Conservation (phyloP, 768 basidiomycete genomes). For the Kwoniella bestiolae region DNA sequence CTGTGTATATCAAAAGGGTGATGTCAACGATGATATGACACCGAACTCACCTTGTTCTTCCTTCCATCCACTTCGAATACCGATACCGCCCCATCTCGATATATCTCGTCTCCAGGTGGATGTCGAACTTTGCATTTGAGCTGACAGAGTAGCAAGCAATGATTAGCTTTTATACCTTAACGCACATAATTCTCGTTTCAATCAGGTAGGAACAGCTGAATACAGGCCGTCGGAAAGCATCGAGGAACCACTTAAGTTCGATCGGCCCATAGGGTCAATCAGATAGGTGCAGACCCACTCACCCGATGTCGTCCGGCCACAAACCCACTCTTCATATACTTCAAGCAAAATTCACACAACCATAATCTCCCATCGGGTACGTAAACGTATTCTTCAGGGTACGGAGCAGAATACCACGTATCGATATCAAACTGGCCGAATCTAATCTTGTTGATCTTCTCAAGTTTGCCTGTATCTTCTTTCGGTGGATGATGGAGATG, state of each 20-base stretch:
- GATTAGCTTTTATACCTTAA: not conserved
- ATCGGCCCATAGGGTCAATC: no score
- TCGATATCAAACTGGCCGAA: slow-evolving; percentile 91
- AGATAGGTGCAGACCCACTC: no score
- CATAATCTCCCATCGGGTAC: slow-evolving; percentile 90
- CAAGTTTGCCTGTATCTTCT: slow-evolving; percentile 2
- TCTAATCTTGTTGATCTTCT: slow-evolving; percentile 77
- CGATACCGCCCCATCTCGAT: slow-evolving; percentile 82
- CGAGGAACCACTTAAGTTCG: no score
- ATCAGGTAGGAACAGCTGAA: no score
- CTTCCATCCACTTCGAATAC: slow-evolving; percentile 98
- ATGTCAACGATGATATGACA: no score
- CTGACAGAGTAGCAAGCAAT: slow-evolving; percentile 59
- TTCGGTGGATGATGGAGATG: slow-evolving; percentile 60
- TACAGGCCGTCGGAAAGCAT: no score
- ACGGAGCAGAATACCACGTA: slow-evolving; percentile 99
- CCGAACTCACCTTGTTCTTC: slow-evolving; percentile 80
- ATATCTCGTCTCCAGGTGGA: slow-evolving; percentile 98
- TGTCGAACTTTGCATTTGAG: slow-evolving; percentile 92
- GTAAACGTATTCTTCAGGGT: slow-evolving; percentile 93
- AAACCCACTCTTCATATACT: slow-evolving; percentile 95
- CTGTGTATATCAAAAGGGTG: no score
- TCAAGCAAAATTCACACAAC: slow-evolving; percentile 98
- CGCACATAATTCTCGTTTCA: no score
- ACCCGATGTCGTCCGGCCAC: slow-evolving; percentile 84